These are phyloP conservation scores for Lycium ferocissimum DNA, from an alignment of 257 asterid species.

Conservation along the genomic window DNA sequence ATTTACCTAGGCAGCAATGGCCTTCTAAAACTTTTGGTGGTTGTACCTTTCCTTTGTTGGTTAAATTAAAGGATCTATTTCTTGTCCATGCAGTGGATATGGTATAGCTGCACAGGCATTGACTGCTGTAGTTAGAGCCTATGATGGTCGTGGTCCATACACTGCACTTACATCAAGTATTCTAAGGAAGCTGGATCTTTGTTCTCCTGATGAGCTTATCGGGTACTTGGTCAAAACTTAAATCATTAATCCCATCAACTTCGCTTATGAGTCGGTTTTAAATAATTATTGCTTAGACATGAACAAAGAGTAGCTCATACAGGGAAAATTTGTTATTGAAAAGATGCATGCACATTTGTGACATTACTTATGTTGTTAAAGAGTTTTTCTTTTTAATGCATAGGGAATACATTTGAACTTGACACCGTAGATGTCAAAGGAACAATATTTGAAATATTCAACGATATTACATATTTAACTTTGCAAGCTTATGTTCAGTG, in stretches of 20 bases:
- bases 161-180: slow-evolving; percentile 62
- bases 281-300: not conserved
- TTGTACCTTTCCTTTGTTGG: not conserved
- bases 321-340: not conserved
- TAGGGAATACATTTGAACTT: not conserved
- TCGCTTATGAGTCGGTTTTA: not conserved
- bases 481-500: not conserved
- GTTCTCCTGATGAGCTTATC: slow-evolving; percentile 85
- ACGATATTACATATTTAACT: not conserved
- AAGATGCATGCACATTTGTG: slow-evolving; percentile 10
- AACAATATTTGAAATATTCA: not conserved
- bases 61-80: slow-evolving; percentile 19
- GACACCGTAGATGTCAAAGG: not conserved
- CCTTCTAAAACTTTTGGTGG: not conserved
- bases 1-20: not conserved
- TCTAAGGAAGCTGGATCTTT: slow-evolving; percentile 57
- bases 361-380: not conserved
- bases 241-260: slow-evolving; percentile 9
- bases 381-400: not conserved
- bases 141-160: slow-evolving; percentile 84
- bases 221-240: slow-evolving; percentile 55
- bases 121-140: slow-evolving; percentile 81
- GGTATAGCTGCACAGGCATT: slow-evolving; percentile 87
- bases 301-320: not conserved
- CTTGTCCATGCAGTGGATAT: slow-evolving; percentile 69